Conservation (phyloP, 495 filamentous ascomycete species). For the Aspergillus haitiensis region DNA sequence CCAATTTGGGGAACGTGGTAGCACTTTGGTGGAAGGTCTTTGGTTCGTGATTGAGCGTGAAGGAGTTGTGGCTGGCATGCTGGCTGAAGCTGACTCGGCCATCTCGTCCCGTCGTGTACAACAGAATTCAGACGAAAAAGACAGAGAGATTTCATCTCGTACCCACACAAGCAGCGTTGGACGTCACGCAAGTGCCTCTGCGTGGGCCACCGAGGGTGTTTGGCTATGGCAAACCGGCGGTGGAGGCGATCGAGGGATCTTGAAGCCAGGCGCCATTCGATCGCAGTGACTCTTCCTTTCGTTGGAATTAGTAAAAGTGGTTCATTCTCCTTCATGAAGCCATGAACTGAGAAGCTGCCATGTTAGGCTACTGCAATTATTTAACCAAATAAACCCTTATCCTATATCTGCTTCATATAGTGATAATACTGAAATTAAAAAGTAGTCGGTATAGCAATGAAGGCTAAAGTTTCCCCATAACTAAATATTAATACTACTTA, state of each 20-base stretch:
- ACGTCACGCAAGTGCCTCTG: slow-evolving; percentile 63
- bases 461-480: no score
- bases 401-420: background rate
- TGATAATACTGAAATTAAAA: no score
- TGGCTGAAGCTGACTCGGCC: slow-evolving; percentile 62
- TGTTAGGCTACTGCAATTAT: no score
- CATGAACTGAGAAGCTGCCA: no score
- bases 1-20: slow-evolving; percentile 67
- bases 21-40: slow-evolving; percentile 59
- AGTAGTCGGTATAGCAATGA: no score
- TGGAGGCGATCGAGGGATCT: slow-evolving; percentile 48
- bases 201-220: slow-evolving; percentile 85
- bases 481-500: no score
- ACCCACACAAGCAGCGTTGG: slow-evolving; percentile 29
- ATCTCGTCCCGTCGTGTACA: slow-evolving; percentile 1
- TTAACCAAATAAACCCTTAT: background rate
- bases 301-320: background rate
- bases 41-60: slow-evolving; percentile 79
- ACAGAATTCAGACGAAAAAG: slow-evolving; percentile 22
- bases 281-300: slow-evolving; percentile 26
- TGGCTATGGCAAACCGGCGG: slow-evolving; percentile 90
- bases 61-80: slow-evolving; percentile 68
- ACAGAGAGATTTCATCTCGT: slow-evolving; percentile 12
- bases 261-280: slow-evolving; percentile 39
- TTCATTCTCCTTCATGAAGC: background rate